Evolutionary conservation across 768 basidiomycete genomes (phyloP).

Genomic region (Rickenella mellea): DNA sequence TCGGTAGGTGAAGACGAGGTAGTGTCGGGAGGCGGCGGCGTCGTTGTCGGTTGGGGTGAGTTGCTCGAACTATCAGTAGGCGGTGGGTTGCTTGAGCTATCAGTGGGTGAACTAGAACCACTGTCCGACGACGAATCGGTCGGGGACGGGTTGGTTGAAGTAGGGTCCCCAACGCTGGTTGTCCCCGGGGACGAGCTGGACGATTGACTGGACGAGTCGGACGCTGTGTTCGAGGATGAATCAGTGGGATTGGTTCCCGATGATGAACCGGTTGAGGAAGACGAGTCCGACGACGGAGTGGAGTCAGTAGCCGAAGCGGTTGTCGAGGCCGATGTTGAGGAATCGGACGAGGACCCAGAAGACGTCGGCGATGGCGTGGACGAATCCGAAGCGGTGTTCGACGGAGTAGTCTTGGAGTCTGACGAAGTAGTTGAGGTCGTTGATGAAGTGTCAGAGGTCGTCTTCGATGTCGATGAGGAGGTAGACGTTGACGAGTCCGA

Average conservation of each 20-base stretch:
- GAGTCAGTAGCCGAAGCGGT: constrained; percentile 3
- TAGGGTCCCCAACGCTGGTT: not conserved
- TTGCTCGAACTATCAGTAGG: constrained; percentile 2
- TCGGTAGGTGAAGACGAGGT: not conserved
- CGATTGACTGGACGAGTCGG: not conserved
- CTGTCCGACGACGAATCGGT: not conserved
- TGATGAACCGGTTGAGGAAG: constrained; percentile 1
- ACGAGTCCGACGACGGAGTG: constrained; percentile 3
- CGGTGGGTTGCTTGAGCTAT: not conserved
- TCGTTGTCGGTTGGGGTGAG: not conserved
- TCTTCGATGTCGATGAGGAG: constrained; percentile 2
- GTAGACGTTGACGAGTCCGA: constrained; percentile 2
- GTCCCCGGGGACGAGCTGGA: not conserved
- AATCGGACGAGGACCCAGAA: not conserved
- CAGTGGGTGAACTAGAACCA: not conserved
- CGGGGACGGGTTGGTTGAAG: constrained; percentile 2
- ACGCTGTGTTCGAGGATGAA: not conserved
- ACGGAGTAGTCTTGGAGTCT: not conserved
- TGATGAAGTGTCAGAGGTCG: not conserved
- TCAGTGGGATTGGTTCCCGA: constrained; percentile 2
- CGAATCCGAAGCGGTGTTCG: not conserved
- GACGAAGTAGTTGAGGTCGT: constrained; percentile 1
- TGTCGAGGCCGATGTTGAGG: constrained; percentile 2
- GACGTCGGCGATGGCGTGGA: not conserved
- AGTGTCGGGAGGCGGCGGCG: not conserved